These are phyloP conservation scores for Psilocybe sp. DNA, from an alignment of 768 basidiomycete species.

Conservation along the genomic window DNA sequence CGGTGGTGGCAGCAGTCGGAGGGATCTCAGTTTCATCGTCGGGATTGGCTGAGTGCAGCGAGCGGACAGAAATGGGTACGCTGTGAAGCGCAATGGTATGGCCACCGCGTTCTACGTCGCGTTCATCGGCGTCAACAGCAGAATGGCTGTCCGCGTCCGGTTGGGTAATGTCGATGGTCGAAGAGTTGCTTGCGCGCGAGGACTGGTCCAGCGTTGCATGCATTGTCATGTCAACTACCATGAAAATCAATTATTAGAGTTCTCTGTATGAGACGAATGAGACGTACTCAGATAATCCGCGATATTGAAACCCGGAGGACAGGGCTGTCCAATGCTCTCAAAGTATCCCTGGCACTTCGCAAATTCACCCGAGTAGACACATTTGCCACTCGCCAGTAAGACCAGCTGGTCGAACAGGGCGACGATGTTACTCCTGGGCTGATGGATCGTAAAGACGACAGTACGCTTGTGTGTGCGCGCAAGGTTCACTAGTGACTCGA, in stretches of 20 bases:
- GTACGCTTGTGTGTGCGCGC: slow-evolving; percentile 90
- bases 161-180: too few species aligned
- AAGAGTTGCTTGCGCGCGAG: too few species aligned
- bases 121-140: slow-evolving; percentile 31
- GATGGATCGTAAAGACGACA: slow-evolving; percentile 96
- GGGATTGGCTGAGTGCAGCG: slow-evolving; percentile 29
- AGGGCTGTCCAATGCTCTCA: slow-evolving; percentile 70
- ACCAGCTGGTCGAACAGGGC: slow-evolving; percentile 91
- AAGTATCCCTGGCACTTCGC: slow-evolving; percentile 80
- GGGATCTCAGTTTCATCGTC: slow-evolving; percentile 53
- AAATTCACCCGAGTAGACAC: slow-evolving; percentile 83
- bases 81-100: slow-evolving; percentile 19
- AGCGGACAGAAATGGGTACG: slow-evolving; percentile 36
- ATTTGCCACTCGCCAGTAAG: slow-evolving; percentile 78
- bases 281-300: slow-evolving; percentile 91
- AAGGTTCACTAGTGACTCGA: slow-evolving; percentile 83
- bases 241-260: not conserved
- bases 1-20: slow-evolving; percentile 31
- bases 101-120: slow-evolving; percentile 72
- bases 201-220: slow-evolving; percentile 40
- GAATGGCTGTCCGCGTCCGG: too few species aligned
- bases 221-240: slow-evolving; percentile 69
- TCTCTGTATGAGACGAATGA: not conserved
- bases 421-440: slow-evolving; percentile 97
- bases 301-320: slow-evolving; percentile 94